Conservation (phyloP, 2,329 filamentous ascomycete genomes). For the Sordariomycetes sp. region DNA sequence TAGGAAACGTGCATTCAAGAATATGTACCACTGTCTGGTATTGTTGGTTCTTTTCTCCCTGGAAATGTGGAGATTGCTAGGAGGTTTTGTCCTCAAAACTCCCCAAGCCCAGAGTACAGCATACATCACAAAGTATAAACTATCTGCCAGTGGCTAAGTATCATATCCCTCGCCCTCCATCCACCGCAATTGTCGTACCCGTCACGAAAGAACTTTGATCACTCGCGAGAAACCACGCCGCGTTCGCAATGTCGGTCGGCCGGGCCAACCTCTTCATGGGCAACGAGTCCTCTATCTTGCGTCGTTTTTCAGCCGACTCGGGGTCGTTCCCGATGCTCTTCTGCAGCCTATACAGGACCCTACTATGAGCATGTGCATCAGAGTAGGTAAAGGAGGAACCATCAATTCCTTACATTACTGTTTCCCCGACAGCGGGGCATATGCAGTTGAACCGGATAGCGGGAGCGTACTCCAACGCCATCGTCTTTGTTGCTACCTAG, state of each 20-base stretch:
- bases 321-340: neutral
- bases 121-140: neutral
- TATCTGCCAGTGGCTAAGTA: neutral
- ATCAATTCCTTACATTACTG: neutral
- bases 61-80: neutral
- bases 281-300: neutral
- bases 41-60: no score
- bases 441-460: neutral
- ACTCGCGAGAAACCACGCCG: neutral
- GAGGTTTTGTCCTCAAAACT: neutral
- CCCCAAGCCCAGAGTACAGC: neutral
- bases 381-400: neutral
- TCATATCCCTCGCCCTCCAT: neutral
- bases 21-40: neutral
- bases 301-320: neutral
- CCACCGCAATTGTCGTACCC: neutral
- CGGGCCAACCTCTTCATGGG: neutral
- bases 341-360: neutral
- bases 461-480: neutral
- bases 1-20: neutral
- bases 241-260: neutral
- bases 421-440: neutral
- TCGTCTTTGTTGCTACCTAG: neutral
- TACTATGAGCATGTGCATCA: neutral
- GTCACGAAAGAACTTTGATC: neutral